These are phyloP conservation scores for Sugiyamaella sp. DNA, from an alignment of 1,139 yeast genomes.

Conservation along the genomic window DNA sequence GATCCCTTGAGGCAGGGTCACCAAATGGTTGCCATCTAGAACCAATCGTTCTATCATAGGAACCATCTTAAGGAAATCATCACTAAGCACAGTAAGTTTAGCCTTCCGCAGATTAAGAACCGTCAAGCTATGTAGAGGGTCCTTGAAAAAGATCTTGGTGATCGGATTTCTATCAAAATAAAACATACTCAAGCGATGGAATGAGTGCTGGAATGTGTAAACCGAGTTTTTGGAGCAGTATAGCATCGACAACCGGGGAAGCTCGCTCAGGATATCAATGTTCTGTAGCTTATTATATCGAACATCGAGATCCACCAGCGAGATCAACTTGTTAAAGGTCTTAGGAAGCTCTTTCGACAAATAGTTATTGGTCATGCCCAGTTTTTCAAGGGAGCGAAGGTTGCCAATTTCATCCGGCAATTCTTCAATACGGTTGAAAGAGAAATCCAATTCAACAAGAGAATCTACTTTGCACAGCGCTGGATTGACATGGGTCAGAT, in stretches of 20 bases:
- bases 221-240: conserved; percentile 79
- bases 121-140: conserved; percentile 62
- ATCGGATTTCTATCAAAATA: conserved; percentile 77
- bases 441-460: conserved; percentile 71
- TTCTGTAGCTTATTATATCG: conserved; percentile 71
- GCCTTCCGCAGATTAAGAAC: conserved; percentile 80
- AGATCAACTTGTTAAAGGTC: conserved; percentile 54
- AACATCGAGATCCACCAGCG: conserved; percentile 75
- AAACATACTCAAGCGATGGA: conserved; percentile 40
- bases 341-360: conserved; percentile 60
- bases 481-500: conserved; percentile 68
- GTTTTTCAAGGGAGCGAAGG: conserved; percentile 61
- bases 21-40: conserved; percentile 81
- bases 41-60: conserved; percentile 73
- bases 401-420: conserved; percentile 67
- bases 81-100: conserved; percentile 72
- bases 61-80: conserved; percentile 62
- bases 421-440: conserved; percentile 69
- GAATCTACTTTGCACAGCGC: conserved; percentile 64
- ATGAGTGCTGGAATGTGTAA: conserved; percentile 60
- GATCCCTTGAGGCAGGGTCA: conserved; percentile 71
- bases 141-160: conserved; percentile 69
- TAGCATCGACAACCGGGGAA: conserved; percentile 70
- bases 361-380: conserved; percentile 75
- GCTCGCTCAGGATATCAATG: conserved; percentile 62